A percentile compares a stretch with the other conserved stretches of the same genome.
phyloP scores from a whole-genome alignment of 2,329 filamentous ascomycete genomes.

The Fusarium globosum region DNA sequence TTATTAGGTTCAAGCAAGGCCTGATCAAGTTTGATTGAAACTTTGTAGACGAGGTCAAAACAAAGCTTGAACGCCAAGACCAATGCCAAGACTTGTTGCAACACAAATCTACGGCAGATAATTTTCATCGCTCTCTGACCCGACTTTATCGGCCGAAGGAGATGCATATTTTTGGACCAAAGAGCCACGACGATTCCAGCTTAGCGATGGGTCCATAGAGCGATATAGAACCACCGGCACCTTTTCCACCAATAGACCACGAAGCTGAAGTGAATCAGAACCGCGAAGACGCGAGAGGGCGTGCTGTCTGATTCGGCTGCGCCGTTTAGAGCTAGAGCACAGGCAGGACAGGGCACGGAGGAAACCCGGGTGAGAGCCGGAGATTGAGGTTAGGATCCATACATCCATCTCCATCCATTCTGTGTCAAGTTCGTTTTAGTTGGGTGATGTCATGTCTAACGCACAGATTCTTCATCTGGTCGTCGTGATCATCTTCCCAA shows the following conservation, averaged over 20 bases:
- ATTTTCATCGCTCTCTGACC: slow-evolving; percentile 6
- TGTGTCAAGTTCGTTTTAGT: not conserved
- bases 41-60: slow-evolving; percentile 34
- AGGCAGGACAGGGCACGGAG: slow-evolving; percentile 13
- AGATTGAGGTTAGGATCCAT: slow-evolving; percentile 18
- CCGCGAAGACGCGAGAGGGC: slow-evolving; percentile 28
- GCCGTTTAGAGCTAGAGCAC: not conserved
- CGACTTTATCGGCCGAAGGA: slow-evolving; percentile 34
- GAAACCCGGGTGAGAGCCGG: slow-evolving; percentile 33
- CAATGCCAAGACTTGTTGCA: slow-evolving; percentile 34
- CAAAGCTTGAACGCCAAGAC: slow-evolving; percentile 42
- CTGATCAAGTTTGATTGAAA: slow-evolving; percentile 12
- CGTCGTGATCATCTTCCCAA: not conserved
- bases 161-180: slow-evolving; percentile 2
- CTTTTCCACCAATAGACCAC: slow-evolving; percentile 31
- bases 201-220: slow-evolving; percentile 1
- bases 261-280: not conserved
- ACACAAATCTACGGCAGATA: slow-evolving; percentile 15
- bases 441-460: slow-evolving; percentile 28
- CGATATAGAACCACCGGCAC: slow-evolving; percentile 3
- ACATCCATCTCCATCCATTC: not conserved
- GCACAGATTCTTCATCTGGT: not conserved
- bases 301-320: not conserved
- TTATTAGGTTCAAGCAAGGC: not conserved
- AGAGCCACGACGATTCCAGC: not conserved